Percentiles rank a stretch among this genome's conserved stretches.
These are phyloP conservation scores for Eucalyptus pauciflora DNA, from an alignment of 345 rosid genomes.

Conservation along the genomic window DNA sequence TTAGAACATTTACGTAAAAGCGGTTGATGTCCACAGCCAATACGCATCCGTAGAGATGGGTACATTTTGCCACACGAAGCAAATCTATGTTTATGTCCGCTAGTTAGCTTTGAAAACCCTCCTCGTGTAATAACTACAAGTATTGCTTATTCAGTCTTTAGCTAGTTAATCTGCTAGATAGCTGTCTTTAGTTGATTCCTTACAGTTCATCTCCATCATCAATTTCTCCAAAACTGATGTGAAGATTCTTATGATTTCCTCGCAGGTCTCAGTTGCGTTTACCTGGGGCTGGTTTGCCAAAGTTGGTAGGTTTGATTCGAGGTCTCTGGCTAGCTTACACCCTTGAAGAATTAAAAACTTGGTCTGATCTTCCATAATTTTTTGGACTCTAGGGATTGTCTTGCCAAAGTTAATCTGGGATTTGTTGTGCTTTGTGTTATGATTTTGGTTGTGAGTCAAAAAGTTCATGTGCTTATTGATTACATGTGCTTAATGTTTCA, in stretches of 20 bases:
- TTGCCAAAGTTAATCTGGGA: no score
- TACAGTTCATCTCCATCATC: not conserved
- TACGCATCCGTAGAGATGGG: not conserved
- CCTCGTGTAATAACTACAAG: not conserved
- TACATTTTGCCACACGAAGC: not conserved
- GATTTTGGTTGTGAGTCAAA: no score
- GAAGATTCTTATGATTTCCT: slow-evolving; percentile 16
- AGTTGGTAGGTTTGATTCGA: slow-evolving; percentile 28
- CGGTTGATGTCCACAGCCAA: not conserved
- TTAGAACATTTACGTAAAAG: not conserved
- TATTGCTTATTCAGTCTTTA: not conserved
- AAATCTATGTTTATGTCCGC: not conserved
- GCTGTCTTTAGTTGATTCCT: not conserved
- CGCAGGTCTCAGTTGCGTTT: slow-evolving; percentile 9
- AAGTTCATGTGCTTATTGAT: no score
- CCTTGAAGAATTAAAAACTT: slow-evolving; percentile 24
- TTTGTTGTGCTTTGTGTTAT: no score
- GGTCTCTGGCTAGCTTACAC: slow-evolving; percentile 28
- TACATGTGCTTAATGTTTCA: no score
- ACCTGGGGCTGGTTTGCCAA: slow-evolving; percentile 9
- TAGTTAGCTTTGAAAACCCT: not conserved
- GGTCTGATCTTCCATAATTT: not conserved
- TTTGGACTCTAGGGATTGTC: not conserved
- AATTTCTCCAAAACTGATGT: not conserved
- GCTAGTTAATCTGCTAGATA: not conserved